These are phyloP conservation scores for Erysimum cheiranthoides DNA, from an alignment of 345 rosid genomes.

Conservation along the genomic window DNA sequence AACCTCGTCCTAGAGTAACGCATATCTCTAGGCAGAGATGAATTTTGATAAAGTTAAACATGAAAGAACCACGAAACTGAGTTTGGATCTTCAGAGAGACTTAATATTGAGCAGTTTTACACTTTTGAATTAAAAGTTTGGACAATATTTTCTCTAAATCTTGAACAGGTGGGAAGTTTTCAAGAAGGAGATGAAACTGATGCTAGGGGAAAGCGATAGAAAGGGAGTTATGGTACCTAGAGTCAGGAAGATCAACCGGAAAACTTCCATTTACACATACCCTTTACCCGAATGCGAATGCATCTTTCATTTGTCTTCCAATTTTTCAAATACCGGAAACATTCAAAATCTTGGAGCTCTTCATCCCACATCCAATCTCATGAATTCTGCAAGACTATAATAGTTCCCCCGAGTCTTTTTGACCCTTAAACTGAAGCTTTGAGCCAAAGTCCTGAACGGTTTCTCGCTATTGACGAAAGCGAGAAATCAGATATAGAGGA, in stretches of 20 bases:
- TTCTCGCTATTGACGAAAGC: conserved; percentile 24
- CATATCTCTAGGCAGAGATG: no score
- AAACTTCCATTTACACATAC: conserved; percentile 80
- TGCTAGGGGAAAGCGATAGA: conserved; percentile 85
- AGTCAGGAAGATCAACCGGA: conserved; percentile 76
- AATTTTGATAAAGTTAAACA: conserved; percentile 7
- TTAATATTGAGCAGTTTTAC: neutral
- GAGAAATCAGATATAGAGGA: conserved; percentile 23
- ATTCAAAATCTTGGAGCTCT: conserved; percentile 43
- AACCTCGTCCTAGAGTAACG: neutral
- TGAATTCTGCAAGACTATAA: conserved; percentile 31
- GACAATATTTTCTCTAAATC: neutral
- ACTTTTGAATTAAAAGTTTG: neutral
- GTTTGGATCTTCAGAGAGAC: conserved; percentile 10
- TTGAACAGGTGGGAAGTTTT: conserved; percentile 79
- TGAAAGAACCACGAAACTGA: conserved; percentile 12
- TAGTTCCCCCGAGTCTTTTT: conserved; percentile 11
- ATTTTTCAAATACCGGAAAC: conserved; percentile 49
- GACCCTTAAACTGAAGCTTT: conserved; percentile 32
- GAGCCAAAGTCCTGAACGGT: conserved; percentile 20
- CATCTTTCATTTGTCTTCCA: conserved; percentile 58
- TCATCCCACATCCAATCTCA: conserved; percentile 40
- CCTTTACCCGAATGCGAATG: conserved; percentile 92
- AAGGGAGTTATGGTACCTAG: conserved; percentile 87
- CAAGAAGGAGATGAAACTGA: conserved; percentile 66